Base-by-base conservation (phyloP, 257 asterid genomes). In the Craterostigma plantagineum region DNA sequence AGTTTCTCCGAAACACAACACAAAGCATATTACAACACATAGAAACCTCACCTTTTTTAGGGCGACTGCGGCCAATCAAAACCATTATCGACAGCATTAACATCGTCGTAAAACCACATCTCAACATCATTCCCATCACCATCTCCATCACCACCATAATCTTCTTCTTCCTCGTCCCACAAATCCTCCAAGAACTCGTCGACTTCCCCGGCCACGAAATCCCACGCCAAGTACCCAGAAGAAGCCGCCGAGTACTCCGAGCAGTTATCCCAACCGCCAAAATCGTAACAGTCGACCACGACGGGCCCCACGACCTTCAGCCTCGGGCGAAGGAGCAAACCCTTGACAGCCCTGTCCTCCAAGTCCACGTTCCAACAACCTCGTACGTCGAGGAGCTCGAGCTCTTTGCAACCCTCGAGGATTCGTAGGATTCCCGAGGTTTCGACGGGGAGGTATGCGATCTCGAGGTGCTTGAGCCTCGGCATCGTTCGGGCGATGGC, bases 51-150 rank as follows among this genome's bases (percentile, higher is more conserved):
- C n/a, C n/a, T n/a, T n/a, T n/a, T n/a, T n/a, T 46, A 75, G 54
- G 92, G 94, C 50, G 82, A 70, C 38, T 58, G 92, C 0, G 91
- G 92, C 95, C 92, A 75, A 56, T 75, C 92, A 53, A 57, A 72
- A 3, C 79, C 79, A 11, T 64, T 69, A 68, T 70, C 91, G 3
- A 64, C 66, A 15, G 56, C 66, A 57, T 75, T 57, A 9, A 60
- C 64, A 56, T 73, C 81, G 17, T 75, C 79, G 14, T 79, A 79
- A 45, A 79, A 79, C 86, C 87, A 73, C 83, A 83, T 69, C 56
- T 65, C 84, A 0, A 76, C 66, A 42, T 73, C 87, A 12, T 65
- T n/a, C n/a, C n/a, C 55, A 7, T 35, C 52, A 3, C 63, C 51
- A 8, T 47, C 70, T 14, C 50, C 70, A 0, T 37, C 16, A 15